These are phyloP conservation scores for Gossypium thurberi DNA, from an alignment of 345 rosid genomes.

Conservation along the genomic window DNA sequence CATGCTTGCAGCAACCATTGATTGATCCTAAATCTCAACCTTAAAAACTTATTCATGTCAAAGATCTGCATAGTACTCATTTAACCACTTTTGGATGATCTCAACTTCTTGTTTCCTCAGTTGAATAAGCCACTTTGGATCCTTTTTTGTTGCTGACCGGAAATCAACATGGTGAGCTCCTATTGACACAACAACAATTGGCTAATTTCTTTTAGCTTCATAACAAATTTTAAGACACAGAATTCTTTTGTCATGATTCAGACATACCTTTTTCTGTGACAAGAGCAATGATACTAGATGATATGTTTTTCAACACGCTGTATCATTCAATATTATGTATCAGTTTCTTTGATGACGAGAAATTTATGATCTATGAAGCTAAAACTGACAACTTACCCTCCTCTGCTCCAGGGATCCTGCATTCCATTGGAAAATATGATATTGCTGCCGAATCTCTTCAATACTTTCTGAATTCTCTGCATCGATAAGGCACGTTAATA, in stretches of 20 bases:
- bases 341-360: background rate
- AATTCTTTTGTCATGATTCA: background rate
- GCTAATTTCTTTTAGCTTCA: background rate
- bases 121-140: constrained; percentile 59
- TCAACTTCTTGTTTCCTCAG: constrained; percentile 56
- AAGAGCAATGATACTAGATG: constrained; percentile 53
- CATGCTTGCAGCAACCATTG: too few relatives aligned
- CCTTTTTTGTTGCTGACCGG: constrained; percentile 41
- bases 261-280: constrained; percentile 52
- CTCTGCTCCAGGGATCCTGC: constrained; percentile 85
- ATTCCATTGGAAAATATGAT: constrained; percentile 71
- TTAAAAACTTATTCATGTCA: constrained; percentile 7
- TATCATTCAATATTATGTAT: background rate
- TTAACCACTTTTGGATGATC: constrained; percentile 53
- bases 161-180: constrained; percentile 77
- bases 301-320: constrained; percentile 66
- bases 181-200: constrained; percentile 12
- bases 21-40: too few relatives aligned
- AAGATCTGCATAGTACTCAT: constrained; percentile 44
- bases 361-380: background rate
- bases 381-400: constrained; percentile 39
- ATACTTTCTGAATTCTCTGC: constrained; percentile 43
- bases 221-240: background rate
- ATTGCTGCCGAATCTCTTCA: constrained; percentile 61
- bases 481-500: background rate